Evolutionary conservation across 805 yeast genomes (phyloP).

Genomic region (Dipodascopsis tothii): DNA sequence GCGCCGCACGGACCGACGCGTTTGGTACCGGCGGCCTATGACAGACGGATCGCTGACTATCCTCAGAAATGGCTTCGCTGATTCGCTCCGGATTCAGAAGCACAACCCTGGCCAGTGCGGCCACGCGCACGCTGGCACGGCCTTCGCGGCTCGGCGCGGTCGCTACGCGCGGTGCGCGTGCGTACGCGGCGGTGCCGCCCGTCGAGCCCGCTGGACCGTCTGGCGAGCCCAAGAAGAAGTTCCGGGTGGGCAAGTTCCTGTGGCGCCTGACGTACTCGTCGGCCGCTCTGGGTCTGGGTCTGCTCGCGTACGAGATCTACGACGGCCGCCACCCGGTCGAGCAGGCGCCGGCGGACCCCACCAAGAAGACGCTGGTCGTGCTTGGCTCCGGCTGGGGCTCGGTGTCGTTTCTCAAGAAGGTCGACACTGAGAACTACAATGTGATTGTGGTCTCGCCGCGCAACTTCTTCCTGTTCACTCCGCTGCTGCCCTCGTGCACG

Average conservation of each 20-base stretch:
- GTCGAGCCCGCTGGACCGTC: no score
- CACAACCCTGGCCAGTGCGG: no score
- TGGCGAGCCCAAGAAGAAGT: not conserved
- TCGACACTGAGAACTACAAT: conserved; percentile 81
- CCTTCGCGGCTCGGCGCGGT: no score
- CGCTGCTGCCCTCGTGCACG: conserved; percentile 89
- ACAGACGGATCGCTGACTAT: no score
- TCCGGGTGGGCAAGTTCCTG: conserved; percentile 4
- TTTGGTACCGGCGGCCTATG: no score
- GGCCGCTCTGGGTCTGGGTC: conserved; percentile 15
- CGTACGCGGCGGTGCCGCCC: not conserved
- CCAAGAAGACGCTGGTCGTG: conserved; percentile 65
- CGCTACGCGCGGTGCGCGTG: no score
- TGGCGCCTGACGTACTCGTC: conserved; percentile 19
- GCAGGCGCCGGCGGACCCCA: conserved; percentile 43
- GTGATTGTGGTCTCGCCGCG: conserved; percentile 89
- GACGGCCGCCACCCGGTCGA: conserved; percentile 32
- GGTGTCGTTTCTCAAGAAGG: conserved; percentile 69
- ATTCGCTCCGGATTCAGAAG: no score
- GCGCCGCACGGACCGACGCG: no score
- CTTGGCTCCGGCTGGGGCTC: conserved; percentile 90
- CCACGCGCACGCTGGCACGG: no score
- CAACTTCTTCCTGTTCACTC: conserved; percentile 88
- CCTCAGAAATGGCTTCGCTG: no score
- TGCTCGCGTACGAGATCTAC: conserved; percentile 28